Evolutionary conservation across 805 yeast species (phyloP), one percentile per base, ranked within the genome.

Genomic region (Candida oleophila): DNA sequence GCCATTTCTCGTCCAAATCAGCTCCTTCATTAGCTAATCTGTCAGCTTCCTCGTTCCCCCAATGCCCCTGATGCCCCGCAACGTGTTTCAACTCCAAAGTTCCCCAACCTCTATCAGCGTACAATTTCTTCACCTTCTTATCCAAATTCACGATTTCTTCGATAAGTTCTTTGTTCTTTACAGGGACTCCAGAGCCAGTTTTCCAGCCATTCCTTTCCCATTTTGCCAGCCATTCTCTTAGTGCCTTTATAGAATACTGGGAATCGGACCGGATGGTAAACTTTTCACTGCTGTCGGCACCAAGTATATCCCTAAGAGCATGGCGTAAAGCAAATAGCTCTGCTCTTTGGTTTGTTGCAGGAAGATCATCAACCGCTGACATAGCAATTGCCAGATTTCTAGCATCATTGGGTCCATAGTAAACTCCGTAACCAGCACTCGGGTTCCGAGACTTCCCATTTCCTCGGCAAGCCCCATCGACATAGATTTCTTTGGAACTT

Each of bases 21-120:
- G 83, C 84, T 8, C 87, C 94, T n/a, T 53, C 44, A 47, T 76
- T 83, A 2, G 97, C 97, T 41, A 90, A 67, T 42, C 57, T 58
- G 59, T 90, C 96, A 0, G 96, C 97, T 57, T 60, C 70, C 49
- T 82, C 89, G 58, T 90, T 91, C 0, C 96, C 97, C 11, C 56
- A 61, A 33, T 69, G 65, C 1, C 88, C 91, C 15, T 72, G 63
- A 61, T 91, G 97, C 0, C 92, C 96, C 47, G 67, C 71, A 3
- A 89, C 92, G 70, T 92, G 82, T 3, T 59, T 62, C 22, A 89
- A 59, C 3, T 64, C 59, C 21, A 88, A 66, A 0, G 62, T 46
- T 1, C 68, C 70, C 54, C 69, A 65, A 59, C 71, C 28, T 43
- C 60, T 60, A 0, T 50, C n/a, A 12, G 49, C 42, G 46, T 77